Base-by-base conservation (phyloP, 495 filamentous ascomycete species). In the Xylaria curta region DNA sequence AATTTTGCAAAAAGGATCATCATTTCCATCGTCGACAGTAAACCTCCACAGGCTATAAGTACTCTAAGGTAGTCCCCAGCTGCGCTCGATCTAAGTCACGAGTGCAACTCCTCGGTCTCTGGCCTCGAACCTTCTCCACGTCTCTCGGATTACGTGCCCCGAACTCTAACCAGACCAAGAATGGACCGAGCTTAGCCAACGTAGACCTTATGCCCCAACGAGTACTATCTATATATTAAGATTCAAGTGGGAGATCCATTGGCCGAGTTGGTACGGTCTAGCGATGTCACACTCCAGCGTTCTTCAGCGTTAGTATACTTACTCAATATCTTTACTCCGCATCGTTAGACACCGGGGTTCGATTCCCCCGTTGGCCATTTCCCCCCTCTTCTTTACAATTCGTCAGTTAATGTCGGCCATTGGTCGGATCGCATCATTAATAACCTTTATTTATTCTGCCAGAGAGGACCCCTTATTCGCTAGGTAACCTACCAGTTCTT, bases 301-400 rank as follows among this genome's bases (percentile, higher is more conserved):
- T 47, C 17, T 19, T 19, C 17, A 47, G 44, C 44, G 17, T 47
- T 47, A 19, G 44, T 19, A 47, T 47, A 47, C 44, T 19, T 47
- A 47, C 44, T 8, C 4, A 47, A 47, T 17, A 47, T 47, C 44
- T 47, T 47, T 47, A 47, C 44, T 47, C 44, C 44, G 5, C 36
- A 63, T 63, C 36, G 60, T 44, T 63, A 63, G 60, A 36, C 33
- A 0, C n/a, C 36, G 24, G 36, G 60, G n/a, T 63, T 44, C 60
- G 21, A 63, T 44, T 63, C 36, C 60, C 19, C 44, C 24, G 36
- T 38, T 63, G 36, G 60, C n/a, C 49, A 53, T 13, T 51, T 42
- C 9, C 9, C 2, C 13, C 10, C 10, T 42, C 9, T 51, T 51
- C 6, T 21, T 51, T 51, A 24, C n/a, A 24, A 3, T 51, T 21